Conservation (phyloP, 805 yeast species). For the Candida andamanensis region DNA sequence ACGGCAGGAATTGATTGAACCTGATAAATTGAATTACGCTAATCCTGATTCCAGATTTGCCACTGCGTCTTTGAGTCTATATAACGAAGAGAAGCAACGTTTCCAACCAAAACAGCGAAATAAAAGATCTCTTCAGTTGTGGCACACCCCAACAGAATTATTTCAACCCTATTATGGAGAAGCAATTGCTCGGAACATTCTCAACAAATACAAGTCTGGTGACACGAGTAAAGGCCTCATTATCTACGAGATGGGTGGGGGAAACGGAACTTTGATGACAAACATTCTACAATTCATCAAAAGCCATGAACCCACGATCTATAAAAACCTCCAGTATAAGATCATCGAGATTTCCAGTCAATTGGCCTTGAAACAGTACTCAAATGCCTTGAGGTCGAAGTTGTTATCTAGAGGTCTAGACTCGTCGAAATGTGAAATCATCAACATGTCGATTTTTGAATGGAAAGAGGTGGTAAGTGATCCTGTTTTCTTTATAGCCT, state of each 20-base stretch:
- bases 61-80: constrained; percentile 15
- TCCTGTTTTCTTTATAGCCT: constrained; percentile 72
- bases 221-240: constrained; percentile 64
- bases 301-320: constrained; percentile 66
- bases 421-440: constrained; percentile 51
- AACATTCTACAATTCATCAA: constrained; percentile 64
- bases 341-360: constrained; percentile 67
- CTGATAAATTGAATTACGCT: constrained; percentile 10
- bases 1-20: constrained; percentile 10
- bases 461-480: constrained; percentile 59
- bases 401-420: constrained; percentile 43
- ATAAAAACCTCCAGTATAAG: constrained; percentile 58
- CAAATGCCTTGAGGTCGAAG: constrained; percentile 30
- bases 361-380: constrained; percentile 53
- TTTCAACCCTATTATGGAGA: constrained; percentile 83
- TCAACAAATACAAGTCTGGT: constrained; percentile 59
- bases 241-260: constrained; percentile 87
- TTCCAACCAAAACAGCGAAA: constrained; percentile 16
- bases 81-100: constrained; percentile 19
- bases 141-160: constrained; percentile 89
- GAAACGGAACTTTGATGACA: constrained; percentile 81
- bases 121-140: constrained; percentile 53
- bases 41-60: constrained; percentile 24
- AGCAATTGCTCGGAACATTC: constrained; percentile 74
- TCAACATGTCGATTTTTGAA: constrained; percentile 70